Evolutionary conservation across 441 rosid genomes (phyloP).

Genomic region (Populus hybrid): DNA sequence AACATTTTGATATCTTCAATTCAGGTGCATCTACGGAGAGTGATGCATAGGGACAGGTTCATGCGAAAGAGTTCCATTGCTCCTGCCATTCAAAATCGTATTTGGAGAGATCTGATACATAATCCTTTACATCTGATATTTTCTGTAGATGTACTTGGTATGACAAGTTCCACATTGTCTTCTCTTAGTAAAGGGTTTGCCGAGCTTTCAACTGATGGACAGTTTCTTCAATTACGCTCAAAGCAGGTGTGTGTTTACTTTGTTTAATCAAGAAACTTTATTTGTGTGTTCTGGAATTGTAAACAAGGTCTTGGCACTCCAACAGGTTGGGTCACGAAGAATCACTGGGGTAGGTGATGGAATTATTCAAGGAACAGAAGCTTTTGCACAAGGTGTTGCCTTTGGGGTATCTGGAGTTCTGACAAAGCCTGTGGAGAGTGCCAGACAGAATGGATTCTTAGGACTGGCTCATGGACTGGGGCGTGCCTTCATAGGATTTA

Average conservation of each 20-base stretch:
- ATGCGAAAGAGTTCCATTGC: constrained; percentile 89
- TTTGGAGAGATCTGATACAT: constrained; percentile 97
- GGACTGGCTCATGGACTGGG: constrained; percentile 99
- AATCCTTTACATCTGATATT: constrained; percentile 93
- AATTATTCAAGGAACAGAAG: constrained; percentile 96
- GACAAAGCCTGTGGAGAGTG: constrained; percentile 95
- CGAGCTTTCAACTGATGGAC: constrained; percentile 97
- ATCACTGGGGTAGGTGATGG: constrained; percentile 98
- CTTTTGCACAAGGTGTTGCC: constrained; percentile 98
- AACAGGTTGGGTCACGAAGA: constrained; percentile 91
- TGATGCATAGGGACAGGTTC: constrained; percentile 88
- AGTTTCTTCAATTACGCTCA: constrained; percentile 86
- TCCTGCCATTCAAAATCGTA: constrained; percentile 85
- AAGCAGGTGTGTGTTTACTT: constrained; percentile 63
- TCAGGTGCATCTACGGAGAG: constrained; percentile 96
- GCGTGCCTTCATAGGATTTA: constrained; percentile 77
- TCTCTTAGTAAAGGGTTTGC: constrained; percentile 99
- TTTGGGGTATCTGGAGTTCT: constrained; percentile 98
- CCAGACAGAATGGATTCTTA: constrained; percentile 76
- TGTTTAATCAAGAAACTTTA: background rate
- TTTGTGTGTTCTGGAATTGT: constrained; percentile 4
- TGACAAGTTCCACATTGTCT: constrained; percentile 98
- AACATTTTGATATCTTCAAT: constrained; percentile 16
- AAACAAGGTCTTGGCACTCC: constrained; percentile 15
- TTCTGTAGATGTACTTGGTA: constrained; percentile 97